These are phyloP conservation scores for Paecilomyces sp. DNA, from an alignment of 2,329 filamentous ascomycete genomes.

Conservation along the genomic window DNA sequence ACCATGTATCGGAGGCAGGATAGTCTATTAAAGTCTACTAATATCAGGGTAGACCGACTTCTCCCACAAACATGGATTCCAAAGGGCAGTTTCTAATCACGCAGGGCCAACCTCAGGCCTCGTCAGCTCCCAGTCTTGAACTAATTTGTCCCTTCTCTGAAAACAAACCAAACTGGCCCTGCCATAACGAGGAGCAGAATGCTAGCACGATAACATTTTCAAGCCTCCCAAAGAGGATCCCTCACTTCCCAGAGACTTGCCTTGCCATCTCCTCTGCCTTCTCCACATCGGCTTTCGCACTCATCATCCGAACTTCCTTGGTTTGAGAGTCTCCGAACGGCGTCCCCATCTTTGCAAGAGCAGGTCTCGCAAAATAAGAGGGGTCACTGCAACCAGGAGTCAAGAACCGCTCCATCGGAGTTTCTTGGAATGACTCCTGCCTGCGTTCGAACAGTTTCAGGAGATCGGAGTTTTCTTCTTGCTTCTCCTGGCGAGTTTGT, in stretches of 20 bases:
- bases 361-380: conserved; percentile 8
- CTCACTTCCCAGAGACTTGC: not conserved
- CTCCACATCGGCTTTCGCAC: conserved; percentile 6
- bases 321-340: conserved; percentile 11
- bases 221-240: not conserved
- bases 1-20: not conserved
- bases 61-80: not conserved
- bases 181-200: not conserved
- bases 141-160: not conserved
- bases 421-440: conserved; percentile 5
- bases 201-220: too few species aligned
- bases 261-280: conserved; percentile 1
- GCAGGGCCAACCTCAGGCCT: not conserved
- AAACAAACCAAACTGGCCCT: not conserved
- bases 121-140: not conserved
- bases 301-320: conserved; percentile 7
- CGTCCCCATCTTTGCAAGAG: conserved; percentile 8
- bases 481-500: not conserved
- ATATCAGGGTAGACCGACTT: not conserved
- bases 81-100: not conserved
- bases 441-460: conserved; percentile 8
- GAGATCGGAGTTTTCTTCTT: not conserved
- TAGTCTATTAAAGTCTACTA: not conserved
- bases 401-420: conserved; percentile 18
- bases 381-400: conserved; percentile 15